Percentiles rank a stretch among this genome's conserved stretches.
phyloP scores from a whole-genome alignment of 495 filamentous ascomycete genomes.

The Platismatia glauca region DNA sequence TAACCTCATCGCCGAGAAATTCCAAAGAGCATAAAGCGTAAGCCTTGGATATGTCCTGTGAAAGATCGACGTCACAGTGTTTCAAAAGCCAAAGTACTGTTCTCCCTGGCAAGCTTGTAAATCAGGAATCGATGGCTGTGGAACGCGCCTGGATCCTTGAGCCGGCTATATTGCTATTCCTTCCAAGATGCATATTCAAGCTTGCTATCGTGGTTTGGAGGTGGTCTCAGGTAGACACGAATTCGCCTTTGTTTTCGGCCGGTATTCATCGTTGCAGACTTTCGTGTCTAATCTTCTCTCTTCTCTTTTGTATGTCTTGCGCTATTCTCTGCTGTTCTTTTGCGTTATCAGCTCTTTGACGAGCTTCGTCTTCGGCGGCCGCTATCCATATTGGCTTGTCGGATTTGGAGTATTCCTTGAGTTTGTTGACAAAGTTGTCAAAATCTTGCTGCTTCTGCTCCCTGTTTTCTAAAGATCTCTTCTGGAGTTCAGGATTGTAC shows the following conservation, averaged over 20 bases:
- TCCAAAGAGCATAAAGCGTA: background rate
- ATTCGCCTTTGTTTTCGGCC: background rate
- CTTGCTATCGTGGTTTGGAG: background rate
- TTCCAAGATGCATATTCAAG: background rate
- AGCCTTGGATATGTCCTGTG: background rate
- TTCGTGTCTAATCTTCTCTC: slow-evolving; percentile 47
- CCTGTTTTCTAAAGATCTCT: slow-evolving; percentile 66
- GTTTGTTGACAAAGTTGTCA: slow-evolving; percentile 68
- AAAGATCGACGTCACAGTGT: background rate
- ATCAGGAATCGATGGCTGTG: background rate
- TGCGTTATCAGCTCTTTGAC: slow-evolving; percentile 24
- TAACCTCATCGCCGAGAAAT: background rate
- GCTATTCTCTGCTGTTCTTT: slow-evolving; percentile 44
- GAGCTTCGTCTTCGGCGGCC: slow-evolving; percentile 52
- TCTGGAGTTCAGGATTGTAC: slow-evolving; percentile 90
- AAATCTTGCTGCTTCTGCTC: slow-evolving; percentile 70
- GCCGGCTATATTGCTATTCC: background rate
- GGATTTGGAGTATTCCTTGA: slow-evolving; percentile 86
- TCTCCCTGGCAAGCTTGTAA: background rate
- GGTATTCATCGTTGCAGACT: background rate
- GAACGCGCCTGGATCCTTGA: background rate
- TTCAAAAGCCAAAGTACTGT: background rate
- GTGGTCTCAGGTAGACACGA: background rate
- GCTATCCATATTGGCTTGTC: slow-evolving; percentile 82
- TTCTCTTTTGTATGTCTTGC: slow-evolving; percentile 54